Evolutionary conservation across 768 basidiomycete genomes (phyloP).

Genomic region (Suillus weaverae): DNA sequence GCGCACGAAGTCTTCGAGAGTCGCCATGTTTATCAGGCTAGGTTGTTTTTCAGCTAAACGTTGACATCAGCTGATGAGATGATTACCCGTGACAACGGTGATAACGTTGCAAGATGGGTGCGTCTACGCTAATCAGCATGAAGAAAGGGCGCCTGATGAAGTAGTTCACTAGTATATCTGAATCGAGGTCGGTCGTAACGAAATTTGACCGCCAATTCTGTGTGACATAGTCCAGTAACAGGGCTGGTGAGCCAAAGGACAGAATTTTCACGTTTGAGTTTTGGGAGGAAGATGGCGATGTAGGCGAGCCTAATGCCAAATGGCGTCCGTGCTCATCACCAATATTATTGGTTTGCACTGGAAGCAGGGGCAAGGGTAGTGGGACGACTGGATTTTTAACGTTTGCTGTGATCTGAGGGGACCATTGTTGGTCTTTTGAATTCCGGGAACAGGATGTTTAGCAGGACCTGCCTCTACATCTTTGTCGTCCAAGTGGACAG

Average conservation of each 20-base stretch:
- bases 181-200: conserved; percentile 75
- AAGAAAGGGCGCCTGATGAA: conserved; percentile 91
- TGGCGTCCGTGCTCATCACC: conserved; percentile 2
- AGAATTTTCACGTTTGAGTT: conserved; percentile 17
- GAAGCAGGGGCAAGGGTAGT: background rate
- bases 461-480: conserved; percentile 19
- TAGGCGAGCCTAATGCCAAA: conserved; percentile 18
- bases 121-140: conserved; percentile 80
- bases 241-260: conserved; percentile 46
- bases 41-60: background rate
- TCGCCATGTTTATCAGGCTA: background rate
- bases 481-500: conserved; percentile 40
- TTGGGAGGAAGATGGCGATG: conserved; percentile 19
- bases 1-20: conserved; percentile 69
- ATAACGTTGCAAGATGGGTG: conserved; percentile 73
- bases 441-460: background rate
- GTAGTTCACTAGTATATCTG: conserved; percentile 53
- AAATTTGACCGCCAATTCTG: conserved; percentile 77
- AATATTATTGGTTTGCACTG: conserved; percentile 4
- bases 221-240: conserved; percentile 75
- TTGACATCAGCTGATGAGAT: background rate
- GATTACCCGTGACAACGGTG: conserved; percentile 51
- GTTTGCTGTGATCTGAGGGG: background rate
- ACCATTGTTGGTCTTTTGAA: conserved; percentile 1
- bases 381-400: background rate